Evolutionary conservation across 1,139 yeast genomes (phyloP), one percentile per base, ranked within the genome.

Genomic region (Kluyveromyces sp.): DNA sequence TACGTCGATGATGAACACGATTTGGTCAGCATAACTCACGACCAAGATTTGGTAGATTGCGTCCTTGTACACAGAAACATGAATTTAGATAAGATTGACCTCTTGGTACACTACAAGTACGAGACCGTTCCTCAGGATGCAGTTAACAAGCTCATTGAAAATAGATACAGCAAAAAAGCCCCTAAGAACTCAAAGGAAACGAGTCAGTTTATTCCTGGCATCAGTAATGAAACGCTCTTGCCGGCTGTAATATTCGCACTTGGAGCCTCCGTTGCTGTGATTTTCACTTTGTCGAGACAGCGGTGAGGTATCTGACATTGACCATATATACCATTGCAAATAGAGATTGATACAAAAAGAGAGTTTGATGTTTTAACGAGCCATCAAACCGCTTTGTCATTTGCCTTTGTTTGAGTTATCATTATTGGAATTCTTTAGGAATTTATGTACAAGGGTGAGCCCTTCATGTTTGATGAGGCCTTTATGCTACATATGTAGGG

Each of bases 1-100:
- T 87, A 86, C 55, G 63, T 80, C 26, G 96, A 87, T 58, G 95
- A 87, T 56, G 96, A 87, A 56, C 85, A 86, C 3, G 96, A 87
- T 60, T 66, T 82, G 4, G 86, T 87, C 19, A 80, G 87, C 2
- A 78, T 87, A 35, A 82, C 94, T 0, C 74, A 86, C 2, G 83
- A 82, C 53, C 74, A 73, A 52, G 95, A 87, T 58, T 70, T 87
- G 45, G 54, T 69, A 18, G 95, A 86, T 49, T 86, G 95, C 58
- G 77, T 83, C 22, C 64, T 67, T 40, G 72, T 83, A 36, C 73
- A 81, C 53, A 67, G 67, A 43, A 66, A 66, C 43, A 63, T 75
- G 33, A 69, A 71, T 17, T 65, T 68, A 40, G 80, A 76, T 36
- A 83, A 83, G 60, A 84, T 87, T 8, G 94, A 85, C 54, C 64